Conservation (phyloP, 306 rosid species). For the Lathyrus tuberosus region DNA sequence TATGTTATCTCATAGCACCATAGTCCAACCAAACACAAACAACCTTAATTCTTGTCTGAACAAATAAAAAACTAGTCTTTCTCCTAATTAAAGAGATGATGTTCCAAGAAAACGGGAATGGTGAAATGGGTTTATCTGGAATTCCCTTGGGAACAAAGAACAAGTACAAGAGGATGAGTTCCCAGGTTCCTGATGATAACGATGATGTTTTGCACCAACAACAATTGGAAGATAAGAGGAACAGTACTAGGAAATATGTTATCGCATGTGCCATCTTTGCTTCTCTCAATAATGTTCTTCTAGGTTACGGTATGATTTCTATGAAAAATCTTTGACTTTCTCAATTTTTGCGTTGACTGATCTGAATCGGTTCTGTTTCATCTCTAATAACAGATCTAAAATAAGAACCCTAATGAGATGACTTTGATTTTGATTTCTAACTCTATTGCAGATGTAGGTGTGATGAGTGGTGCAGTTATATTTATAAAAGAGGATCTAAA, state of each 20-base stretch:
- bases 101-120: conserved; percentile 68
- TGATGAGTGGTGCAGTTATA: conserved; percentile 97
- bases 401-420: neutral
- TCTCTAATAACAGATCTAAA: conserved; percentile 27
- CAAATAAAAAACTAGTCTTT: neutral
- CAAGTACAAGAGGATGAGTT: conserved; percentile 77
- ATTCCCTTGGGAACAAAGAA: conserved; percentile 74
- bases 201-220: conserved; percentile 57
- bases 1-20: conserved; percentile 9
- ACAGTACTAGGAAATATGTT: conserved; percentile 68
- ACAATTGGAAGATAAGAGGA: conserved; percentile 44
- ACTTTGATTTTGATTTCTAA: conserved; percentile 27
- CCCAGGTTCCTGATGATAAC: conserved; percentile 52
- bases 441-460: conserved; percentile 80
- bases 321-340: conserved; percentile 26
- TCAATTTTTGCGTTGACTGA: conserved; percentile 17
- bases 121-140: conserved; percentile 65
- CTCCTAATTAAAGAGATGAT: conserved; percentile 49
- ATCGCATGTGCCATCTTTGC: conserved; percentile 89
- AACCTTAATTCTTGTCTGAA: conserved; percentile 1
- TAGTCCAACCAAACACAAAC: conserved; percentile 38
- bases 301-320: conserved; percentile 78
- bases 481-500: conserved; percentile 88
- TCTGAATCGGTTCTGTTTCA: too few relatives aligned
- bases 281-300: conserved; percentile 92